Base-by-base conservation (phyloP, 257 asterid species). In the Hygrophila difformis region DNA sequence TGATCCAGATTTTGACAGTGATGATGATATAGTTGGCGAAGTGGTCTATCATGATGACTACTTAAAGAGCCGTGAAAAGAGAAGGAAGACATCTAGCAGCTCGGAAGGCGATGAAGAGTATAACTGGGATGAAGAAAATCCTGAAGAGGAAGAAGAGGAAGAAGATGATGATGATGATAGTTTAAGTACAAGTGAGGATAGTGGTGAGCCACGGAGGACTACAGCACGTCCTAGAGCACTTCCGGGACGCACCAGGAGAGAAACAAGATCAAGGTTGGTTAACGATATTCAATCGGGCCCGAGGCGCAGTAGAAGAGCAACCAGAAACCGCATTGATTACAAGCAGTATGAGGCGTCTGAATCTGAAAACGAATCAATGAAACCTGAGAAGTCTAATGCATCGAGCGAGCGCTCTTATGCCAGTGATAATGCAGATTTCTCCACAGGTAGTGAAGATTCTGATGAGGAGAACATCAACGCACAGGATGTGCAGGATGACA, bases 71-170 rank as follows among this genome's bases (percentile, higher is more conserved):
- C 78, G 82, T 58, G 75, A 78, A 50, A 64, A 69, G 57, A 75
- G 67, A 70, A 72, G 71, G 60, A 82, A 74, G 63, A 64, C 53
- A 13, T 79, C 88, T 13, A 86, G 94, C 66, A 80, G 93, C 77
- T 86, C 93, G 2, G 98, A 89, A 62, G 93, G 91, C 18, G 94
- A 84, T 46, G 97, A 85, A 23, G 97, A 89, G 60, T 89, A 84
- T 56, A 62, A 65, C 12, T 65, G 72, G 67, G 89, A 88, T 44
- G 96, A 82, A 36, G 94, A 89, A 59, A 70, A 74, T 54, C 76
- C 52, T 1, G 92, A 84, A 51, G 95, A 88, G n/a, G 97, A 88
- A 34, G 94, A 87, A 11, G 95, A 88, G 7, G 97, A 66, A 4
- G 97, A 87, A 22, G 94, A 84, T 16, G 97, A 33, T 0, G 97